Evolutionary conservation across 2,329 filamentous ascomycete species (phyloP).

Genomic region (Hortaea werneckii): DNA sequence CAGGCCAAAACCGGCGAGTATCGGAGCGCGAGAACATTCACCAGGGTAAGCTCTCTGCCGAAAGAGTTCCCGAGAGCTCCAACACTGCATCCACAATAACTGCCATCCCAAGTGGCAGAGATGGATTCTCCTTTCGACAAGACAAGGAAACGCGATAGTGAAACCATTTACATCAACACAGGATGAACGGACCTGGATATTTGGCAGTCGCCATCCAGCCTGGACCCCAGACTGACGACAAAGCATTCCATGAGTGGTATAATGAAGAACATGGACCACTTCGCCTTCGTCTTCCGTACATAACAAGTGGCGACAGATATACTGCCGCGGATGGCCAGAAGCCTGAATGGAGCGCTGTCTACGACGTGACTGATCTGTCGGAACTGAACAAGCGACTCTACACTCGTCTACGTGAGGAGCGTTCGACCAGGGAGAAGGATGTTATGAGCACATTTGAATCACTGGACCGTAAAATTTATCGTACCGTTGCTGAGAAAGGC

Average conservation of each 20-base stretch:
- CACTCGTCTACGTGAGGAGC: conserved; percentile 51
- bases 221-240: conserved; percentile 50
- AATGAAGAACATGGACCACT: conserved; percentile 85
- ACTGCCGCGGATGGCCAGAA: conserved; percentile 51
- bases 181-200: conserved; percentile 10
- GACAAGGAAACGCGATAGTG: neutral
- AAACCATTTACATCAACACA: neutral
- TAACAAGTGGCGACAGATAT: conserved; percentile 71
- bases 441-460: conserved; percentile 53
- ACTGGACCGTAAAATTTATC: conserved; percentile 62
- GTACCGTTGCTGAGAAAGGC: conserved; percentile 45
- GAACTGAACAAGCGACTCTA: conserved; percentile 63
- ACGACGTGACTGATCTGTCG: conserved; percentile 69
- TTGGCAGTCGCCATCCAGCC: conserved; percentile 69
- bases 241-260: conserved; percentile 85
- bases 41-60: conserved; percentile 1
- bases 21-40: neutral
- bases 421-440: conserved; percentile 33
- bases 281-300: conserved; percentile 63
- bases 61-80: neutral
- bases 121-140: neutral
- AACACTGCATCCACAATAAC: neutral
- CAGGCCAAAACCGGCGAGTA: no score
- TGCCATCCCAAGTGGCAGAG: neutral
- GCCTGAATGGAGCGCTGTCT: conserved; percentile 68